Percentiles rank a stretch among this genome's conserved stretches.
Conservation (phyloP, 1,284 basidiomycete species). For the Boletus sp. region DNA sequence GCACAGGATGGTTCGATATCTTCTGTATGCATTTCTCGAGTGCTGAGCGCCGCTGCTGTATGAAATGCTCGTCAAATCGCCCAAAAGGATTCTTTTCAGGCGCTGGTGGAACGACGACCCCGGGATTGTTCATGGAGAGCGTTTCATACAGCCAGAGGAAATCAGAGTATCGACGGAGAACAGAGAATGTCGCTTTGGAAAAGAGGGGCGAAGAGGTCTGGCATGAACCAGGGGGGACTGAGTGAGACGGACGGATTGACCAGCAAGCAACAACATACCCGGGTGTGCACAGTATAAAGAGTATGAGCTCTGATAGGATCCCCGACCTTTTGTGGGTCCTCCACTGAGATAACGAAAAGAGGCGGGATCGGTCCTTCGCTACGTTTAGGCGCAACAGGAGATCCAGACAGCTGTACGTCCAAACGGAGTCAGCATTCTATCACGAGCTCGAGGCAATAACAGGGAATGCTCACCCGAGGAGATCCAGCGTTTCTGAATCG, state of each 20-base stretch:
- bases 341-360: constrained; percentile 78
- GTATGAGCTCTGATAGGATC: constrained; percentile 90
- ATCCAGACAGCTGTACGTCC: constrained; percentile 16
- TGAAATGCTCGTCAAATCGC: constrained; percentile 86
- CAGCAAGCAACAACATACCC: constrained; percentile 45
- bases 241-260: background rate
- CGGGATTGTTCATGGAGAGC: constrained; percentile 89
- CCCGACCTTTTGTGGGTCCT: constrained; percentile 92
- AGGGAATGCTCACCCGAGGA: constrained; percentile 22
- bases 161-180: constrained; percentile 93
- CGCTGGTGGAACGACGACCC: constrained; percentile 94
- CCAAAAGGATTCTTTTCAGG: constrained; percentile 95
- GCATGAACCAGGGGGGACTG: background rate
- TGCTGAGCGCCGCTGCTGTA: constrained; percentile 78
- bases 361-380: constrained; percentile 51
- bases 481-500: constrained; percentile 35
- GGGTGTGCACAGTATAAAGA: constrained; percentile 92
- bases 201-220: constrained; percentile 84
- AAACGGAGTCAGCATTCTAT: constrained; percentile 3
- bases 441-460: background rate
- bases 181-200: constrained; percentile 81
- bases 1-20: constrained; percentile 83
- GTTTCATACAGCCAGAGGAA: constrained; percentile 97
- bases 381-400: constrained; percentile 22
- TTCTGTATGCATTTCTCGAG: constrained; percentile 91